phyloP scores from a whole-genome alignment of 345 rosid genomes.

The Atalantia buxifolia region DNA sequence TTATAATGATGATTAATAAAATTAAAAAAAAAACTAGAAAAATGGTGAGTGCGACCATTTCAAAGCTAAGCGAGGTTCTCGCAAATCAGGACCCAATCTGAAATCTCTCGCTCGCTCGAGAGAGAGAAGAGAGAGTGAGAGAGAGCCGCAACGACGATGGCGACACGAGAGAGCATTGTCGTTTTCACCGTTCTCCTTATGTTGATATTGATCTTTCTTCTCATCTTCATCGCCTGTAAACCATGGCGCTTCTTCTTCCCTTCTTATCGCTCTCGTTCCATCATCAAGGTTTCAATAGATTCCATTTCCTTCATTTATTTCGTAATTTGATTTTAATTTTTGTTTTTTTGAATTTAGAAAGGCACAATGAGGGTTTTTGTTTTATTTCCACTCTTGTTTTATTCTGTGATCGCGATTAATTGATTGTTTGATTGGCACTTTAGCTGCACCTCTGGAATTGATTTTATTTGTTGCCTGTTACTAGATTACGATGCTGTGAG shows the following conservation, averaged over 20 bases:
- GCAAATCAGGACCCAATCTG: slow-evolving; percentile 44
- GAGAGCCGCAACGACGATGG: slow-evolving; percentile 49
- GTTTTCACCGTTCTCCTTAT: slow-evolving; percentile 48
- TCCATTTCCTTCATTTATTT: background rate
- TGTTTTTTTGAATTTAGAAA: background rate
- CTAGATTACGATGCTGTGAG: background rate
- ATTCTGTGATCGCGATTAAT: slow-evolving; percentile 2
- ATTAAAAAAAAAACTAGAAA: background rate
- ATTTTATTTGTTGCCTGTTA: slow-evolving; percentile 3
- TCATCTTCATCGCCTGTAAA: slow-evolving; percentile 69
- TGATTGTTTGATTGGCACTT: background rate
- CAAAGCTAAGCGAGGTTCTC: slow-evolving; percentile 66
- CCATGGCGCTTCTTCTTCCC: slow-evolving; percentile 86
- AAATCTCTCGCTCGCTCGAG: slow-evolving; percentile 19
- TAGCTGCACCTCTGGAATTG: background rate
- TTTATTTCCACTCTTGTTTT: background rate
- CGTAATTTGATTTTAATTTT: background rate
- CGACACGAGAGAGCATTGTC: slow-evolving; percentile 45
- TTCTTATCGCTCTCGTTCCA: slow-evolving; percentile 39
- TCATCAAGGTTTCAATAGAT: slow-evolving; percentile 34
- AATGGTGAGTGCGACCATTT: slow-evolving; percentile 50
- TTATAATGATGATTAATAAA: background rate
- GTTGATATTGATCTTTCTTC: slow-evolving; percentile 62
- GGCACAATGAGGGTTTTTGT: background rate
- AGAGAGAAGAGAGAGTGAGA: background rate